Evolutionary conservation across 2,329 filamentous ascomycete species (phyloP), one percentile per base, ranked within the genome.

Genomic region (Penicillium capsulatum): DNA sequence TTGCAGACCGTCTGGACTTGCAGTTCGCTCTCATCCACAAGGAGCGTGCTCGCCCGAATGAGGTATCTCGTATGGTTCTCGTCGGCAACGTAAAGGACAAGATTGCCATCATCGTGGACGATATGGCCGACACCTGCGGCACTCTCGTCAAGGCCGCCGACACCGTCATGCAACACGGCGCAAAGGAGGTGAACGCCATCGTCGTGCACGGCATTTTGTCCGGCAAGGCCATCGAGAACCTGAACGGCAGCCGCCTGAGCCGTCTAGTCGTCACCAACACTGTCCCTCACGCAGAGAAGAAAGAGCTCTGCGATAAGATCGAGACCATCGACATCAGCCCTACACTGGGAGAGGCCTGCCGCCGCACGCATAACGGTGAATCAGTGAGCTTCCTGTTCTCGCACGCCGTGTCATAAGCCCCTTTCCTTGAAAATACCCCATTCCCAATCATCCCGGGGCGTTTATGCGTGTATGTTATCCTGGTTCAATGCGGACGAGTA

Each of bases 91-190:
- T 97, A 32, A 78, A 81, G 52, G 86, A 86, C 69, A 92, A 92
- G 71, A 83, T 91, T 19, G 91, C 91, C 44, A 96, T 98, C 60
- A 81, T 98, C 34, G 91, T 98, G 33, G 91, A 97, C 64, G 91
- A 97, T 64, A 96, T 97, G 88, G 90, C 90, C 20, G 91, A 97
- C 63, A 96, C 91, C 3, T 96, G 90, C 65, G 89, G 89, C 53
- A 95, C 88, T 2, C 73, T 86, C 9, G 80, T 76, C 64, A 97
- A 97, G 71, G 92, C 90, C 2, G 92, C 91, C 11, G 83, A 87
- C 41, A 91, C 90, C 0, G 79, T 97, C 36, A 86, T 91, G 65
- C 77, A 87, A 55, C 84, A 96, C 59, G 87, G 88, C 20, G 91
- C 92, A 1, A 81, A 80, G 52, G 81, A 94, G 60, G 89, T 94